Conservation (phyloP, 495 filamentous ascomycete species). For the Daldinia grandis region DNA sequence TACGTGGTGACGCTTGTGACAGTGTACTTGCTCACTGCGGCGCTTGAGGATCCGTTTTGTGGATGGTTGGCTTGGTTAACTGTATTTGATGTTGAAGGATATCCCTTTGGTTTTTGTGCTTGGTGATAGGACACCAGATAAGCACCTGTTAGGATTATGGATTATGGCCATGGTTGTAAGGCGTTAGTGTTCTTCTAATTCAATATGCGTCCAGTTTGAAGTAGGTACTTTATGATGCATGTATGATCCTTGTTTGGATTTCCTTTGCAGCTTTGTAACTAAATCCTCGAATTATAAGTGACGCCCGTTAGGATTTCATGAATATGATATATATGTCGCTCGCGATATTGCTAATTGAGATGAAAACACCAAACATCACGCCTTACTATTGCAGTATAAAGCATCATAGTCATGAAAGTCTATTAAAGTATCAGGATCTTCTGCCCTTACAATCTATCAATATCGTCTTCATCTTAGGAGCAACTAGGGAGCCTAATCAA, state of each 20-base stretch:
- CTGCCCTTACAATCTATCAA: neutral
- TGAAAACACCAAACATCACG: neutral
- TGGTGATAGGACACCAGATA: neutral
- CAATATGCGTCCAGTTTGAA: neutral
- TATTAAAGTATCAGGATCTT: neutral
- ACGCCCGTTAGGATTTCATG: neutral
- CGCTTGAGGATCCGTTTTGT: neutral
- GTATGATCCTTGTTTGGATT: neutral
- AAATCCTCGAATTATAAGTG: neutral
- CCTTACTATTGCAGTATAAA: neutral
- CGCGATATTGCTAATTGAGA: neutral
- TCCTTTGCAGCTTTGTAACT: neutral
- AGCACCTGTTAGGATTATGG: neutral
- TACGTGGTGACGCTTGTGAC: neutral
- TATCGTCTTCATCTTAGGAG: neutral
- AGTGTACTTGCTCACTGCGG: neutral
- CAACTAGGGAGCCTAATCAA: conserved; percentile 67
- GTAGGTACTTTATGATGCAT: neutral
- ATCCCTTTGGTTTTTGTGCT: neutral
- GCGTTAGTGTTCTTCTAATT: neutral
- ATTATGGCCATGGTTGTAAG: neutral
- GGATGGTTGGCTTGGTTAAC: neutral
- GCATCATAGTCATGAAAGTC: neutral
- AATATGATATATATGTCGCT: neutral
- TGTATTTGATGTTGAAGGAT: neutral